These are phyloP conservation scores for Borealophlyctis nickersoniae DNA, from an alignment of 192 early-diverging fungal genomes.

Conservation along the genomic window DNA sequence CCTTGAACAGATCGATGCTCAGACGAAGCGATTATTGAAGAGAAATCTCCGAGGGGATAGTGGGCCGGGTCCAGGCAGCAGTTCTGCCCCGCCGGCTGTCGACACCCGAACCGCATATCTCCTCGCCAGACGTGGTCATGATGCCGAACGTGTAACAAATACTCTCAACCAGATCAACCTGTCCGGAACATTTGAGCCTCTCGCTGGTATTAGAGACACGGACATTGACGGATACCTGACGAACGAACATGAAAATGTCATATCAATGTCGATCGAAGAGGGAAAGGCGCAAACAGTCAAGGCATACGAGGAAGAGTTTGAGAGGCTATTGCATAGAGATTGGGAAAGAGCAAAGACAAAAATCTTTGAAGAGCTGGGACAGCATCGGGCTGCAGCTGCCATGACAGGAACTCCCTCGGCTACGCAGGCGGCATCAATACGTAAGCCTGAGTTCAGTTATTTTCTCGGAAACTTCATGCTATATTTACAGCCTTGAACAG, in stretches of 20 bases:
- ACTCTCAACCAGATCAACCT: conserved; percentile 65
- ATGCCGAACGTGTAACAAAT: conserved; percentile 66
- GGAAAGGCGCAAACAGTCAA: conserved; percentile 49
- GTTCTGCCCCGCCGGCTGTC: conserved; percentile 33
- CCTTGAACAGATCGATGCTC: conserved; percentile 83
- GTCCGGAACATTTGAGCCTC: conserved; percentile 68
- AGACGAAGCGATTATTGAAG: conserved; percentile 71
- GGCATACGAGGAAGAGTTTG: conserved; percentile 66
- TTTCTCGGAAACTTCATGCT: too few relatives aligned
- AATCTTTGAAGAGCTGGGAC: conserved; percentile 83
- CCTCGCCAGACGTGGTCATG: conserved; percentile 74
- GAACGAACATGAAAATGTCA: conserved; percentile 73
- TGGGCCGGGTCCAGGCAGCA: conserved; percentile 27
- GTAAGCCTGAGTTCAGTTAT: too few relatives aligned
- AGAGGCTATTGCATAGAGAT: conserved; percentile 52
- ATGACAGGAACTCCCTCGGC: conserved; percentile 7
- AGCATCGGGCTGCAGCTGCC: conserved; percentile 26
- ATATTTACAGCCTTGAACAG: too few relatives aligned
- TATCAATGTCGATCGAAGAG: conserved; percentile 70
- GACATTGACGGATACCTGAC: conserved; percentile 77
- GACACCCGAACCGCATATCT: conserved; percentile 56
- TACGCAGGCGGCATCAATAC: too few relatives aligned
- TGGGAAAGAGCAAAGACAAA: conserved; percentile 73
- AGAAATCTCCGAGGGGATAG: conserved; percentile 20
- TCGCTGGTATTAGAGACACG: conserved; percentile 72